phyloP scores from a whole-genome alignment of 148 eudicot genomes.

The Arctostaphylos glauca region DNA sequence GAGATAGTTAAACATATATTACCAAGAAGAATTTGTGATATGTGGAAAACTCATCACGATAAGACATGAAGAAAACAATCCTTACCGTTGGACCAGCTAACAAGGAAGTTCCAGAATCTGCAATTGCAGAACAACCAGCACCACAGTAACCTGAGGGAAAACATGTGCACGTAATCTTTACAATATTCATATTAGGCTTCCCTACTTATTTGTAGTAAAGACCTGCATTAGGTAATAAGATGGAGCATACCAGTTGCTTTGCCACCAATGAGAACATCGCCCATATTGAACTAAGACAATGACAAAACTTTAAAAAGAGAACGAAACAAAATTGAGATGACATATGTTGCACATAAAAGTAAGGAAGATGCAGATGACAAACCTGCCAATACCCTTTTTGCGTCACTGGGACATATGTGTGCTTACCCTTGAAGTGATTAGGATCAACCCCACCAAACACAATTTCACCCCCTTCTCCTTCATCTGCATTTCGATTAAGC shows the following conservation, averaged over 20 bases:
- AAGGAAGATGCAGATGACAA: constrained; percentile 12
- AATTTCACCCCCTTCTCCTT: constrained; percentile 46
- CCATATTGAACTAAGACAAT: constrained; percentile 74
- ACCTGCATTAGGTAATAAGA: not conserved
- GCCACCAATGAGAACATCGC: constrained; percentile 78
- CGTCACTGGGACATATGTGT: constrained; percentile 45
- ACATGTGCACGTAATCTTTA: not conserved
- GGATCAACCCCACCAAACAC: constrained; percentile 53
- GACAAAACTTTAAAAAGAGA: not conserved
- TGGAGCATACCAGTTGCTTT: constrained; percentile 61
- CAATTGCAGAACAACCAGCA: constrained; percentile 87
- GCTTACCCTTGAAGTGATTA: constrained; percentile 46
- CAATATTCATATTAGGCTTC: not conserved
- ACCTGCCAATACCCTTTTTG: constrained; percentile 59
- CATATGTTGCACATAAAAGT: not conserved
- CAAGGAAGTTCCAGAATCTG: constrained; percentile 97
- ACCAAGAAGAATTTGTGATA: not conserved
- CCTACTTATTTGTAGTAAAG: not conserved
- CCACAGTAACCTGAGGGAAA: constrained; percentile 57
- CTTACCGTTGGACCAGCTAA: constrained; percentile 90
- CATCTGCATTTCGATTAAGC: constrained; percentile 40
- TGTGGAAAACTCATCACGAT: not conserved
- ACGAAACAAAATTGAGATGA: not conserved
- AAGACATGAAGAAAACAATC: not conserved
- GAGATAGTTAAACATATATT: not conserved